A percentile compares a stretch with the other conserved stretches of the same genome.
Conservation (phyloP, 1,284 basidiomycete species). For the Cutaneotrichosporon curvatum region DNA sequence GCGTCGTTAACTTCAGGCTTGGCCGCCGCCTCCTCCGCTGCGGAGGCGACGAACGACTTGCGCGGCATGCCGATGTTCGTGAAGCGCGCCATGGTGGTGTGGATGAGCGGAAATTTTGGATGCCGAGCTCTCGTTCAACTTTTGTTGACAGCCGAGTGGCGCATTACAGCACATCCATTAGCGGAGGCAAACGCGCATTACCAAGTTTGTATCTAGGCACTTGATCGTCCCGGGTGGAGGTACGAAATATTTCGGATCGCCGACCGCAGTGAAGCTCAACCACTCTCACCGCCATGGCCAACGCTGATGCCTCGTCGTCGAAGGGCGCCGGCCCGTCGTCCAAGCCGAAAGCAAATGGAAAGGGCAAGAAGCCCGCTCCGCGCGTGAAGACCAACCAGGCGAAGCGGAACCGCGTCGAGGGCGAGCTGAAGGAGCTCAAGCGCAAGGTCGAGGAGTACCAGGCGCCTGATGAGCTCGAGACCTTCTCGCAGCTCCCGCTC, state of each 20-base stretch:
- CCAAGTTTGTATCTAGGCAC: background rate
- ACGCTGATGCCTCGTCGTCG: background rate
- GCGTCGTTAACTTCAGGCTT: background rate
- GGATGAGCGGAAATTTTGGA: background rate
- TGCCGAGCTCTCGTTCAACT: too few species aligned
- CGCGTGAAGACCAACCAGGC: conserved; percentile 37
- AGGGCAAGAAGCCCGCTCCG: conserved; percentile 11
- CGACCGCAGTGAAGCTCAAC: background rate
- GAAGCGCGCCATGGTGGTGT: conserved; percentile 40
- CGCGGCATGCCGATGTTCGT: conserved; percentile 45
- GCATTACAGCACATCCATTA: background rate
- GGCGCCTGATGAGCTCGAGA: conserved; percentile 26
- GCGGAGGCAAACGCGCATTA: background rate
- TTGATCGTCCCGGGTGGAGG: background rate
- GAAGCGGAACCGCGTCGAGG: conserved; percentile 37
- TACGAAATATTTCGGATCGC: background rate
- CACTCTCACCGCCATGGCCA: background rate
- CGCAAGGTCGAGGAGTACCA: conserved; percentile 16
- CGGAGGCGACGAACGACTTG: conserved; percentile 40
- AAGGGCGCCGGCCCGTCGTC: conserved; percentile 16
- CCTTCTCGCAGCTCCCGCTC: conserved; percentile 46
- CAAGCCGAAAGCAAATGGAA: conserved; percentile 10
- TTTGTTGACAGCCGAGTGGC: background rate
- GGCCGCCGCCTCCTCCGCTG: conserved; percentile 35
- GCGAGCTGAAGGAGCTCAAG: conserved; percentile 42